Conservation (phyloP, 2,329 filamentous ascomycete genomes). For the Sclerotinia nivalis region DNA sequence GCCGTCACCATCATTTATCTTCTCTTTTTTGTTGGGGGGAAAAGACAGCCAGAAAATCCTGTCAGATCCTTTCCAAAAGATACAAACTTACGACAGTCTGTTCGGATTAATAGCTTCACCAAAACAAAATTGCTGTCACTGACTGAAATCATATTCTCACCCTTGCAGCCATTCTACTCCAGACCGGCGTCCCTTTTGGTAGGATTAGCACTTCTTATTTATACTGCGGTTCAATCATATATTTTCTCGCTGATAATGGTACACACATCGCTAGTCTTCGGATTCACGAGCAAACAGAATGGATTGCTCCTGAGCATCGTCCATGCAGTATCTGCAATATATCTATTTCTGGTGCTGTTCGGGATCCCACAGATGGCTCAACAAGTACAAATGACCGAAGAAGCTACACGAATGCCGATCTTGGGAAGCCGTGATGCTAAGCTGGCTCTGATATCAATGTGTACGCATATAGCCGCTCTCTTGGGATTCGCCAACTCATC, state of each 20-base stretch:
- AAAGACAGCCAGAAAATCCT: no score
- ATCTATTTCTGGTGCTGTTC: constrained; percentile 5
- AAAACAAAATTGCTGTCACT: neutral
- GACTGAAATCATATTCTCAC: neutral
- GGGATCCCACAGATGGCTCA: neutral
- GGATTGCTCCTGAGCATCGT: constrained; percentile 4
- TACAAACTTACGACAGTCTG: no score
- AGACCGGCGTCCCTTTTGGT: neutral
- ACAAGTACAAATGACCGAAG: no score
- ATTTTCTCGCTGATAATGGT: constrained; percentile 19
- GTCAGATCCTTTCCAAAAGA: no score
- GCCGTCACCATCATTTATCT: constrained; percentile 7
- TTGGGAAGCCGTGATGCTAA: neutral
- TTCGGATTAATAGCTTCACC: neutral
- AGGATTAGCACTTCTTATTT: constrained; percentile 9
- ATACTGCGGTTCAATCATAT: constrained; percentile 20
- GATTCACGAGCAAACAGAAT: constrained; percentile 21
- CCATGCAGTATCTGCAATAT: constrained; percentile 7
- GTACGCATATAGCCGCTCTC: neutral
- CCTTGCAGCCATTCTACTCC: neutral
- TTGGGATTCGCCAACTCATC: neutral
- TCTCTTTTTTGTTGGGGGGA: neutral
- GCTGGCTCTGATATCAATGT: constrained; percentile 3
- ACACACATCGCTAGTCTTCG: constrained; percentile 16
- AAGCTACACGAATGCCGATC: neutral